Conservation (phyloP, 1,284 basidiomycete genomes). For the Apiotrichum gracile region DNA sequence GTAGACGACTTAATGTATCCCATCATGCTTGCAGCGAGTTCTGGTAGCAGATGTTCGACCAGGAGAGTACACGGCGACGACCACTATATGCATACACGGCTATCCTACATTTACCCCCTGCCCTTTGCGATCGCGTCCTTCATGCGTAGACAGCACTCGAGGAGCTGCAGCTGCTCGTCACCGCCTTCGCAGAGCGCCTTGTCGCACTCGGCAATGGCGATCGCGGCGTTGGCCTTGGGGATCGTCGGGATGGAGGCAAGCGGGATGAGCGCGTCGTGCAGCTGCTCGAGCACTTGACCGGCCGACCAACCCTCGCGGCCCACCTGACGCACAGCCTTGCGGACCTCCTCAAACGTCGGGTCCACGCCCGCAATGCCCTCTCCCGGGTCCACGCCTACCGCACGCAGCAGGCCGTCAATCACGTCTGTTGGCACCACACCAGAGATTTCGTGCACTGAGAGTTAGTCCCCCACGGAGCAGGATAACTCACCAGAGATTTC, state of each 20-base stretch:
- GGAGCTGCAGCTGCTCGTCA: constrained; percentile 94
- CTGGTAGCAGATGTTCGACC: too few species aligned
- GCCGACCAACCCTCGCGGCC: constrained; percentile 89
- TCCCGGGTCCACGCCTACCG: constrained; percentile 66
- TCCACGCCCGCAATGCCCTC: constrained; percentile 52
- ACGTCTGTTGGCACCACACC: constrained; percentile 80
- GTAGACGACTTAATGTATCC: neutral
- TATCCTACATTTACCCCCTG: neutral
- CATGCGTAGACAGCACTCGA: constrained; percentile 76
- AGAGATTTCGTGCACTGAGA: constrained; percentile 84
- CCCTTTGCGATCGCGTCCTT: constrained; percentile 55
- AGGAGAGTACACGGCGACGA: too few species aligned
- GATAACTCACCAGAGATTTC: constrained; percentile 48
- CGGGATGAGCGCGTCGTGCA: constrained; percentile 82
- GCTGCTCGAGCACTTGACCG: constrained; percentile 82
- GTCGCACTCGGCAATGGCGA: constrained; percentile 90
- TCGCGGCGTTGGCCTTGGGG: constrained; percentile 74
- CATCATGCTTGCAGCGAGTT: neutral
- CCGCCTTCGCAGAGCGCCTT: constrained; percentile 94
- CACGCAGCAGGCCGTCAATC: constrained; percentile 62
- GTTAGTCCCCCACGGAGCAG: neutral
- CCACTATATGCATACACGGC: neutral
- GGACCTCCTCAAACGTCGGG: constrained; percentile 62
- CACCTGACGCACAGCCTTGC: constrained; percentile 65
- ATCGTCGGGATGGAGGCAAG: constrained; percentile 73